Evolutionary conservation across 768 basidiomycete species (phyloP).

Genomic region (Lentinus brumalis): DNA sequence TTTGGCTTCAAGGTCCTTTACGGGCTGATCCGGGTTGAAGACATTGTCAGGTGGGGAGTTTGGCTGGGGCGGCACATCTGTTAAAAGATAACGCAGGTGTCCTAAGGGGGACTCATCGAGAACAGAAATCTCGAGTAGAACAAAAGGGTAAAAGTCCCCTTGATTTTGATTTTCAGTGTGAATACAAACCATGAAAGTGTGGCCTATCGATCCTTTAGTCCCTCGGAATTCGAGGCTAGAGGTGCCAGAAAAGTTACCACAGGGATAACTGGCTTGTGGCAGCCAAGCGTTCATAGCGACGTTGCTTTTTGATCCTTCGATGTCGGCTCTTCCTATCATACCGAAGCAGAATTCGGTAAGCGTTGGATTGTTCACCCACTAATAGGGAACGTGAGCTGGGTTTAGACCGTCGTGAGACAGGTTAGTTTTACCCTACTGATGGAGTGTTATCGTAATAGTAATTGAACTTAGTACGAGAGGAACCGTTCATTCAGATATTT

Average conservation of each 20-base stretch:
- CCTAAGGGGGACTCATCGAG: conserved; percentile 77
- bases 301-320: conserved; percentile 83
- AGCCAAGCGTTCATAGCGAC: conserved; percentile 84
- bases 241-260: conserved; percentile 82
- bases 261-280: conserved; percentile 81
- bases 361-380: no score
- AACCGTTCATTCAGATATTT: no score
- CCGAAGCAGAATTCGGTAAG: conserved; percentile 80
- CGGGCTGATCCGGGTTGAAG: no score
- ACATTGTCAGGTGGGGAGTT: no score
- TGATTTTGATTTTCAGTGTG: conserved; percentile 83
- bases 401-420: no score
- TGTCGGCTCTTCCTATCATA: conserved; percentile 84
- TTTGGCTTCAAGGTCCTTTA: no score
- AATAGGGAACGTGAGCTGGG: no score
- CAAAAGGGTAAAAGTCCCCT: conserved; percentile 81
- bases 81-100: no score
- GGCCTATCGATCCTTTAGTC: conserved; percentile 82
- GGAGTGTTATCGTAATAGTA: no score
- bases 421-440: no score
- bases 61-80: no score
- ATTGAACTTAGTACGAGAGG: no score
- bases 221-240: conserved; percentile 78
- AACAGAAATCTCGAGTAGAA: conserved; percentile 81
- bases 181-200: conserved; percentile 83